phyloP scores from a whole-genome alignment of 2,329 filamentous ascomycete species.

The Plenodomus tracheiphilus region DNA sequence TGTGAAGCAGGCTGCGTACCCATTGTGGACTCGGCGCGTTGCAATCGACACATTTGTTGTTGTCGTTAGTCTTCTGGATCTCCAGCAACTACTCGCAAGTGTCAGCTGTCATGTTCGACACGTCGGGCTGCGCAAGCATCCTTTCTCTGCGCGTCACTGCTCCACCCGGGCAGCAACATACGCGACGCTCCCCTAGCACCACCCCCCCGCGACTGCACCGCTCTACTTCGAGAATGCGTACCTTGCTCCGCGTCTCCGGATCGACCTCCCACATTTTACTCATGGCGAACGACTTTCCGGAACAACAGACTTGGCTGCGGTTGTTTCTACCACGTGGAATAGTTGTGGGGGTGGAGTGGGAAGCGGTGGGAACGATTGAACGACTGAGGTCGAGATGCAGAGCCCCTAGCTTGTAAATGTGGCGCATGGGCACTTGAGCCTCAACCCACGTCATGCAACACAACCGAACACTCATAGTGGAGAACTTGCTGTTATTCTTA shows the following conservation, averaged over 20 bases:
- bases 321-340: background rate
- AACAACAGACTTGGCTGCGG: background rate
- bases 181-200: slow-evolving; percentile 4
- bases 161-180: background rate
- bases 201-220: slow-evolving; percentile 1
- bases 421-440: slow-evolving; percentile 20
- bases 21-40: slow-evolving; percentile 95
- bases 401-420: slow-evolving; percentile 19
- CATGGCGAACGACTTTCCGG: slow-evolving; percentile 36
- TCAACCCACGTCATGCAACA: slow-evolving; percentile 5
- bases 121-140: background rate
- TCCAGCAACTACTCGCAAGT: slow-evolving; percentile 69
- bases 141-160: background rate
- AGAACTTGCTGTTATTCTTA: too few species aligned
- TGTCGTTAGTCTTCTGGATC: slow-evolving; percentile 87
- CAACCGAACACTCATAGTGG: too few species aligned
- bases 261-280: slow-evolving; percentile 98
- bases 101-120: background rate
- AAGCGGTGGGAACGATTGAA: slow-evolving; percentile 1
- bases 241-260: slow-evolving; percentile 94
- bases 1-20: slow-evolving; percentile 58
- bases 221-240: slow-evolving; percentile 45
- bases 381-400: slow-evolving; percentile 15
- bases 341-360: slow-evolving; percentile 6
- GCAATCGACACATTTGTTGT: slow-evolving; percentile 93